Evolutionary conservation across 345 rosid species (phyloP).

Genomic region (Noccaea bulbosa): DNA sequence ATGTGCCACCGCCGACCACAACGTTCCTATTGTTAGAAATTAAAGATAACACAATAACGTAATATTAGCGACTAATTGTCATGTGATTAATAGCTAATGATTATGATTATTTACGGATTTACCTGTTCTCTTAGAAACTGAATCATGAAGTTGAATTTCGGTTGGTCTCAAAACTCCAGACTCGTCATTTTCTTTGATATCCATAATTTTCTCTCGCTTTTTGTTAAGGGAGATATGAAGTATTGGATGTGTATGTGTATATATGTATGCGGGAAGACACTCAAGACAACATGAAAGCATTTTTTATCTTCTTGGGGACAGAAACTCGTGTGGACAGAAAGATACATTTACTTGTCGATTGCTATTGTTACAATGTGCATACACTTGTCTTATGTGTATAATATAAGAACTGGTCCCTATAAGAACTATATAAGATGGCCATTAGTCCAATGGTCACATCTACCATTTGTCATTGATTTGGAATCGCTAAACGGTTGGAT

Average conservation of each 20-base stretch:
- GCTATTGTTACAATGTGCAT: neutral
- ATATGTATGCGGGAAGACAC: slow-evolving; percentile 19
- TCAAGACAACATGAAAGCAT: neutral
- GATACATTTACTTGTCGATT: neutral
- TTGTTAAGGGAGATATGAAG: neutral
- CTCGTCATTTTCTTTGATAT: slow-evolving; percentile 8
- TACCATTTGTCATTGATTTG: slow-evolving; percentile 24
- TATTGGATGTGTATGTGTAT: neutral
- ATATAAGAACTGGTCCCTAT: slow-evolving; percentile 5
- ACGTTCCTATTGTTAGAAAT: slow-evolving; percentile 46
- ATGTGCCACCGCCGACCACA: slow-evolving; percentile 68
- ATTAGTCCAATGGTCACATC: slow-evolving; percentile 18
- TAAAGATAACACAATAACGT: slow-evolving; percentile 4
- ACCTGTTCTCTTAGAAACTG: slow-evolving; percentile 35
- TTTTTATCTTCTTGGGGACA: slow-evolving; percentile 25
- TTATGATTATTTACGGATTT: slow-evolving; percentile 1
- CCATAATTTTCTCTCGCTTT: slow-evolving; percentile 16
- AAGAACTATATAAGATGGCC: neutral
- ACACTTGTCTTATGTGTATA: slow-evolving; percentile 25
- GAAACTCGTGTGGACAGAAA: slow-evolving; percentile 8
- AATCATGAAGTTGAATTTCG: slow-evolving; percentile 28
- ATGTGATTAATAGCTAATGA: neutral
- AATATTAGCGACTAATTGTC: neutral
- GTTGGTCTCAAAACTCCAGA: slow-evolving; percentile 25
- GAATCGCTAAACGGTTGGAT: neutral